A percentile compares a stretch with the other conserved stretches of the same genome.
Conservation (phyloP, 176 grass and related monocot genomes). For the Cenchrus fungigraminus region DNA sequence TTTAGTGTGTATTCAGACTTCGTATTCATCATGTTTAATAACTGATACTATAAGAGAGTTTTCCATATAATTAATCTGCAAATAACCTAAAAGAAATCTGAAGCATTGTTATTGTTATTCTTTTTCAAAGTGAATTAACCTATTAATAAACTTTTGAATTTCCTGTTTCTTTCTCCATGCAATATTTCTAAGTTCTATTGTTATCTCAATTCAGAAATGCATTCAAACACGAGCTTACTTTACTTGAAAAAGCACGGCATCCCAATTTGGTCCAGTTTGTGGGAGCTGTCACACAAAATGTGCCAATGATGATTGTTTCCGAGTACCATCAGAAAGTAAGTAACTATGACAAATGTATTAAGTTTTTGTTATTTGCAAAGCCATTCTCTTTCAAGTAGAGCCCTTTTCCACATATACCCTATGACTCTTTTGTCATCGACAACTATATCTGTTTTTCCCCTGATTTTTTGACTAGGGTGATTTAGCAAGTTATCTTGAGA, state of each 20-base stretch:
- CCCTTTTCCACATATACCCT: constrained; percentile 18
- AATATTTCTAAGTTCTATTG: constrained; percentile 11
- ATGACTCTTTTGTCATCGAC: constrained; percentile 12
- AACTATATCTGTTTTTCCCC: constrained; percentile 17
- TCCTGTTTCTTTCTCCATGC: constrained; percentile 17
- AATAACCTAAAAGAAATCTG: constrained; percentile 6
- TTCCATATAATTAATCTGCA: background rate
- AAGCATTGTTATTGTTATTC: background rate
- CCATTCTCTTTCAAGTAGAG: background rate
- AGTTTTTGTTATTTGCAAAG: background rate
- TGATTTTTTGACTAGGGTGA: constrained; percentile 63
- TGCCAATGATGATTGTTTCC: constrained; percentile 98
- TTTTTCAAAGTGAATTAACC: background rate
- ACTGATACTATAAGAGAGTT: background rate
- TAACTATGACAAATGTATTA: constrained; percentile 11
- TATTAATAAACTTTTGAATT: background rate
- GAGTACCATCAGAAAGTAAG: constrained; percentile 88
- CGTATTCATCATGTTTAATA: background rate
- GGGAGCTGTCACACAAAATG: constrained; percentile 93
- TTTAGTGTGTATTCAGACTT: background rate
- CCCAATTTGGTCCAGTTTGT: constrained; percentile 99
- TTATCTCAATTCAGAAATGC: constrained; percentile 69
- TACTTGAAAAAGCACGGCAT: constrained; percentile 88
- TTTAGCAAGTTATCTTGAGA: constrained; percentile 82
- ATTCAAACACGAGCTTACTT: constrained; percentile 87